These are phyloP conservation scores for Huntiella omanensis DNA, from an alignment of 2,329 filamentous ascomycete genomes.

Conservation along the genomic window DNA sequence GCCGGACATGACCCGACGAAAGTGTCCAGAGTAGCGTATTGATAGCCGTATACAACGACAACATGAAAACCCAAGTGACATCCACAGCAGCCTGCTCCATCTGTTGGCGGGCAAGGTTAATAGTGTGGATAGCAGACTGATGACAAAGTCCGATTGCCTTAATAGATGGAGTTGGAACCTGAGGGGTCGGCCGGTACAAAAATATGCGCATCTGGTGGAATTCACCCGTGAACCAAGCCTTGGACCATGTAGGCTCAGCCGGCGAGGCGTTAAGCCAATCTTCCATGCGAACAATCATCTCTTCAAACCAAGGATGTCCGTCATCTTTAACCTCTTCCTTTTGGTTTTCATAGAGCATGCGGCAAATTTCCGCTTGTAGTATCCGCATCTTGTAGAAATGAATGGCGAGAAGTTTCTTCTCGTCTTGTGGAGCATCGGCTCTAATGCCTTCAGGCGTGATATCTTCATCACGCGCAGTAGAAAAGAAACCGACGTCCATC, in stretches of 20 bases:
- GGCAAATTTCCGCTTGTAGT: slow-evolving; percentile 70
- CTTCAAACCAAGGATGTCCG: slow-evolving; percentile 67
- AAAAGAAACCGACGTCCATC: slow-evolving; percentile 72
- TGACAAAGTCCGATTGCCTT: slow-evolving; percentile 68
- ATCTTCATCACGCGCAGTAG: slow-evolving; percentile 60
- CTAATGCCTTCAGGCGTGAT: slow-evolving; percentile 64
- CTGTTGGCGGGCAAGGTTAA: slow-evolving; percentile 62
- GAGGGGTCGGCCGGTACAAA: slow-evolving; percentile 77
- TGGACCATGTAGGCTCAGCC: slow-evolving; percentile 50
- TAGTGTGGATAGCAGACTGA: slow-evolving; percentile 64
- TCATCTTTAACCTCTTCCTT: slow-evolving; percentile 58
- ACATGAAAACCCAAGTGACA: slow-evolving; percentile 83
- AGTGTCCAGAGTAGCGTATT: slow-evolving; percentile 86
- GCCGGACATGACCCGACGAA: slow-evolving; percentile 69
- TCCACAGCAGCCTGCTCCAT: slow-evolving; percentile 60
- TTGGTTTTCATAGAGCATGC: slow-evolving; percentile 73
- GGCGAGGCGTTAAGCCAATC: slow-evolving; percentile 66
- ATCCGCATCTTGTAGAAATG: slow-evolving; percentile 88
- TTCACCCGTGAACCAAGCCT: slow-evolving; percentile 38
- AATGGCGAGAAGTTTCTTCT: slow-evolving; percentile 75
- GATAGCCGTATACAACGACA: slow-evolving; percentile 76
- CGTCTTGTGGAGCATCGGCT: slow-evolving; percentile 45
- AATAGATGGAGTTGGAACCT: slow-evolving; percentile 68
- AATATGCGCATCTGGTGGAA: slow-evolving; percentile 70
- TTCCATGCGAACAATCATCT: slow-evolving; percentile 61